Percentiles rank a stretch among this genome's conserved stretches.
Evolutionary conservation across 164 flowering plant species (phyloP).

Genomic region (Magnolia sinica): DNA sequence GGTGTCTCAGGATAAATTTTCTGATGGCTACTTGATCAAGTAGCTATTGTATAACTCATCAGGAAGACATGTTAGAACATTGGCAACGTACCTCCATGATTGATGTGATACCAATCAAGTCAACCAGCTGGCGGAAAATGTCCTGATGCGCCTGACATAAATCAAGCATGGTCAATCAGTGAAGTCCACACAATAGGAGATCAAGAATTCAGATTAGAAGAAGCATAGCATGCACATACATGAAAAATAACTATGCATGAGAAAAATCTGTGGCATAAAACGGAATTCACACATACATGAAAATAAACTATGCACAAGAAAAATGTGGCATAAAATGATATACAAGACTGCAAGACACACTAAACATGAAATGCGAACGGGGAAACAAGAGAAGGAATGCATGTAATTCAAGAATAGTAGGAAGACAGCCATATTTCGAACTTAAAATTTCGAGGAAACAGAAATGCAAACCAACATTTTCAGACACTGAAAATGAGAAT

Average conservation of each 20-base stretch:
- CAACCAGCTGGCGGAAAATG: slow-evolving; percentile 77
- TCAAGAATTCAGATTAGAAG: not conserved
- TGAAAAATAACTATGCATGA: not conserved
- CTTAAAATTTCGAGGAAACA: too few relatives aligned
- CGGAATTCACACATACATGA: too few relatives aligned
- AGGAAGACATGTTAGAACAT: too few relatives aligned
- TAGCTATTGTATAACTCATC: too few relatives aligned
- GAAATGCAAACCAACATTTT: too few relatives aligned
- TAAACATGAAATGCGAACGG: not conserved
- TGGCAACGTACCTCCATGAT: slow-evolving; percentile 80
- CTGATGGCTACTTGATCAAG: too few relatives aligned
- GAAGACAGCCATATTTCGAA: too few relatives aligned
- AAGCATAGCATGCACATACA: too few relatives aligned
- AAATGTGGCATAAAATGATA: not conserved
- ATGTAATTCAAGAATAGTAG: too few relatives aligned
- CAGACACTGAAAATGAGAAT: too few relatives aligned
- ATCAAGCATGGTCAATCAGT: slow-evolving; percentile 7
- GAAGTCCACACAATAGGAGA: not conserved
- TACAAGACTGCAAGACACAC: not conserved
- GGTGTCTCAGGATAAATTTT: too few relatives aligned
- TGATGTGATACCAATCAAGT: slow-evolving; percentile 96
- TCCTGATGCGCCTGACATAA: slow-evolving; percentile 71
- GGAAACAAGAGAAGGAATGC: not conserved
- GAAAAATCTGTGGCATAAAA: not conserved
- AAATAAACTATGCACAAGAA: not conserved